phyloP scores from a whole-genome alignment of 345 rosid species.

The Euphorbia tirucalli region DNA sequence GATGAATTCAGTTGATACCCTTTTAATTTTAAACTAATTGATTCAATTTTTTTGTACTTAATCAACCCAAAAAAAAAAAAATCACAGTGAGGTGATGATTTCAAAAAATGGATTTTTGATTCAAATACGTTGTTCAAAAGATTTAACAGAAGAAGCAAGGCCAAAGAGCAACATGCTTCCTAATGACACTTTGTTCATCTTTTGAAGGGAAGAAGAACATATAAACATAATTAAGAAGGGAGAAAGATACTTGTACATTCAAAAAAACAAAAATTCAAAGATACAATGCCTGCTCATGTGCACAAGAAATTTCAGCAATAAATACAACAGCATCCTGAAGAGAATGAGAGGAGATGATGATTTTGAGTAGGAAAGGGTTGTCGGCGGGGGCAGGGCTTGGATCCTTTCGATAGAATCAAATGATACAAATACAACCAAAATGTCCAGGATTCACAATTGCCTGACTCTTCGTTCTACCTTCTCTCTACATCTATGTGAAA shows the following conservation, averaged over 20 bases:
- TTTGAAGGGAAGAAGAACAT: too few relatives aligned
- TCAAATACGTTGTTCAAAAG: too few relatives aligned
- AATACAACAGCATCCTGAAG: neutral
- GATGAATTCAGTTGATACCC: too few relatives aligned
- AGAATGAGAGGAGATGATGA: neutral
- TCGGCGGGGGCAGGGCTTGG: neutral
- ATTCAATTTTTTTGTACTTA: too few relatives aligned
- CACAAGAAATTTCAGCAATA: neutral
- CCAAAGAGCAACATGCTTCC: too few relatives aligned
- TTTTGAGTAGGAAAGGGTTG: neutral
- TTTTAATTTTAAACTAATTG: too few relatives aligned
- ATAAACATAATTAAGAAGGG: neutral
- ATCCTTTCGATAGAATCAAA: neutral
- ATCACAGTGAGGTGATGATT: too few relatives aligned
- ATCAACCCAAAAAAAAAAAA: too few relatives aligned
- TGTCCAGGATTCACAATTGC: conserved; percentile 3
- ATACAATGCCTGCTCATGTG: neutral
- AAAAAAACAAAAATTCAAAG: neutral
- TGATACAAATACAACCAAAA: neutral
- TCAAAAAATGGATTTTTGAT: too few relatives aligned
- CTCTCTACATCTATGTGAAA: neutral
- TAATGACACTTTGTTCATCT: too few relatives aligned
- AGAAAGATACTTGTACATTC: neutral
- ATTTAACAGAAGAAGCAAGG: too few relatives aligned
- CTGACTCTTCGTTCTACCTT: neutral